Percentiles rank a stretch among this genome's conserved stretches.
These are phyloP conservation scores for Metschnikowia bowlesiae DNA, from an alignment of 805 yeast species.

Conservation along the genomic window DNA sequence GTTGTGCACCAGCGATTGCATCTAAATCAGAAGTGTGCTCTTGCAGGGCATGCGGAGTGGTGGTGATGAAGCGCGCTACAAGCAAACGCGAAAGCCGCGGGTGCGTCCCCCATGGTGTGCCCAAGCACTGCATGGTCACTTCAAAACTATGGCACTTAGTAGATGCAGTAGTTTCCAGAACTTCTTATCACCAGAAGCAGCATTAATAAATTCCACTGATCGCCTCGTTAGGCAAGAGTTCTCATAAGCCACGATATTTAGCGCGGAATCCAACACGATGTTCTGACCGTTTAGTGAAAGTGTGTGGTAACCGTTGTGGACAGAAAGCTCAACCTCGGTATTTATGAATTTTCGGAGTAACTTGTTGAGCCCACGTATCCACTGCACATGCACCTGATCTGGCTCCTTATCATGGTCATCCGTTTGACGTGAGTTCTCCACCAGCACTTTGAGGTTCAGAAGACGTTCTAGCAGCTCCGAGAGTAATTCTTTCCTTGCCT, in stretches of 20 bases:
- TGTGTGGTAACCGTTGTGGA: neutral
- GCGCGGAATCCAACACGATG: conserved; percentile 6
- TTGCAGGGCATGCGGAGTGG: neutral
- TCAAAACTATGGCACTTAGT: conserved; percentile 5
- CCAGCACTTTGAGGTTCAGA: neutral
- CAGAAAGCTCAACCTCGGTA: conserved; percentile 2
- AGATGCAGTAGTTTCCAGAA: conserved; percentile 13
- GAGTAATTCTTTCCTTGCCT: neutral
- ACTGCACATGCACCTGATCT: conserved; percentile 15
- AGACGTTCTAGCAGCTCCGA: conserved; percentile 7
- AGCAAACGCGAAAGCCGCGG: conserved; percentile 2
- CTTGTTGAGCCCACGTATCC: conserved; percentile 12
- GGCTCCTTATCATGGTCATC: conserved; percentile 8
- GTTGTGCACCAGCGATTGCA: neutral
- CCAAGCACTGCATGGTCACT: neutral
- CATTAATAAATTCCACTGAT: conserved; percentile 7
- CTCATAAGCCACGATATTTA: conserved; percentile 5
- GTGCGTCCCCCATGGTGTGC: neutral
- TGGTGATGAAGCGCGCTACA: neutral
- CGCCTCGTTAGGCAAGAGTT: neutral
- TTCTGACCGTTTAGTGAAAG: neutral
- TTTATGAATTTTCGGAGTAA: conserved; percentile 9
- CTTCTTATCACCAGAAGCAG: conserved; percentile 3
- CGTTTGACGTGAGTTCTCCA: conserved; percentile 1
- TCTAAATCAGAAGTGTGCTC: neutral